Evolutionary conservation across 73 alveolate species (phyloP), one percentile per base, ranked within the genome.

Genomic region (Paramecium octaurelia): DNA sequence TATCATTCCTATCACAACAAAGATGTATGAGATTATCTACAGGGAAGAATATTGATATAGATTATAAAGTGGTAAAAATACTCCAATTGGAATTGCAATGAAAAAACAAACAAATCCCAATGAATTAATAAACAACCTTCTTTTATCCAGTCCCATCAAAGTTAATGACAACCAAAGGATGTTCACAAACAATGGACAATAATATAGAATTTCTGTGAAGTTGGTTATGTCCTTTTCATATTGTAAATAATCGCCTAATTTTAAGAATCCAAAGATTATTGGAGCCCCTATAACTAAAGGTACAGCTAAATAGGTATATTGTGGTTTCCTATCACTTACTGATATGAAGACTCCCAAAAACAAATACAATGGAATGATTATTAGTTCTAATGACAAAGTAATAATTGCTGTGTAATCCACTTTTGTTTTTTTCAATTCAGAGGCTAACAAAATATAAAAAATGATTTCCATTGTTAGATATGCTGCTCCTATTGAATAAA

Each of bases 21-120:
- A 23, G 9, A 80, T 21, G 46, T 80, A 80, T n/a, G 43, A n/a
- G 2, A 27, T 27, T 24, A 43, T 11, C 16, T 23, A 46, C 20
- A 80, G 1, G 4, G 76, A 59, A 16, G 57, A 40, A 27, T 80
- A 40, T 2, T 46, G 24, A 80, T 34, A 40, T 46, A 43, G 20
- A 48, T 80, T 44, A 80, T 80, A 80, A 4, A 80, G 73, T 20
- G 91, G 91, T 24, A 44, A 1, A 10, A 80, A 44, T 18, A 80
- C 91, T 43, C 91, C 91, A 12, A 80, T 44, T 4, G 91, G 91
- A 23, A 80, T 23, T n/a, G 91, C 91, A 12, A 80, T 24, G 16
- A 80, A 80, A 46, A 31, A 80, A 46, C 91, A 80, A 11, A 80
- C 20, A 24, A 44, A 80, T 46, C 91, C 91, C 5, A 80, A 24